Percentiles rank a stretch among this genome's conserved stretches.
Conservation (phyloP, 2,329 filamentous ascomycete species). For the Pleurostoma richardsiae region DNA sequence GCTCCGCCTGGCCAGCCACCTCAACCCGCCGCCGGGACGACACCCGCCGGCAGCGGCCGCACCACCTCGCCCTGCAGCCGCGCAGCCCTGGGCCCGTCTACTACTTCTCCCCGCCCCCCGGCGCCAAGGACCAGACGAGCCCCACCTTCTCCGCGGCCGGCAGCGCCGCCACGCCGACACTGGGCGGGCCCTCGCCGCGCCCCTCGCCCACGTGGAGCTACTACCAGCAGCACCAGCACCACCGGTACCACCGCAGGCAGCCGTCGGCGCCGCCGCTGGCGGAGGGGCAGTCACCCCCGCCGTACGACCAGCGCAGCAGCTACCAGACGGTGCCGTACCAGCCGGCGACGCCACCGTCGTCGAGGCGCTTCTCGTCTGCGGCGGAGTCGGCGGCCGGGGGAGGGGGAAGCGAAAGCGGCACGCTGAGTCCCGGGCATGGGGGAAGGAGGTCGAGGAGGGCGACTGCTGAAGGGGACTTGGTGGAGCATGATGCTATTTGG, state of each 20-base stretch:
- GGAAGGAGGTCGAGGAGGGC: conserved; percentile 5
- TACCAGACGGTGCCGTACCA: conserved; percentile 4
- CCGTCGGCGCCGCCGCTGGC: background rate
- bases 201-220: conserved; percentile 1
- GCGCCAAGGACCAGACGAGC: background rate
- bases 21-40: conserved; percentile 16
- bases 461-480: background rate
- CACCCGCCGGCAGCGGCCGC: background rate
- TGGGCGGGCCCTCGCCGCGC: background rate
- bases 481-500: conserved; percentile 7
- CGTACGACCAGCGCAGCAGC: conserved; percentile 4
- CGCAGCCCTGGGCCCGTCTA: background rate
- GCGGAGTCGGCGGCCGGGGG: background rate
- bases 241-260: conserved; percentile 2
- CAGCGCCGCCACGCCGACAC: background rate
- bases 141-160: background rate
- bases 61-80: background rate
- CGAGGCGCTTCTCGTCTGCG: conserved; percentile 2
- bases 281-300: background rate
- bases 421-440: background rate
- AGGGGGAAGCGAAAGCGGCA: background rate
- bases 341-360: conserved; percentile 5
- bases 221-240: background rate
- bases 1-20: conserved; percentile 31
- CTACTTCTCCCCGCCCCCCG: background rate